These are phyloP conservation scores for Backusella sp. DNA, from an alignment of 192 early-diverging fungal genomes.

Conservation along the genomic window DNA sequence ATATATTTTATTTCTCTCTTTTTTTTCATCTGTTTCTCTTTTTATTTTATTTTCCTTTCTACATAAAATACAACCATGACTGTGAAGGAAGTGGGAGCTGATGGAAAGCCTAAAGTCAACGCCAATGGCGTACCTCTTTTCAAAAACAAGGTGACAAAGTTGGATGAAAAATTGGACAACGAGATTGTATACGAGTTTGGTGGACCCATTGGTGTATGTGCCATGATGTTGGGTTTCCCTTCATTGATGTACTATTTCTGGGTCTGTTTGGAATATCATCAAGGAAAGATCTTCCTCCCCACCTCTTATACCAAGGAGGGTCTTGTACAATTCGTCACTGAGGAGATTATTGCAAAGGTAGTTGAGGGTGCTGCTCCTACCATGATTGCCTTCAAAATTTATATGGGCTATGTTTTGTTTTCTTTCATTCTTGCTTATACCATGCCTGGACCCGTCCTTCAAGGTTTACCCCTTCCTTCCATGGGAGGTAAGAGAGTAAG, in stretches of 20 bases:
- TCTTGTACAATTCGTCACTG: conserved; percentile 37
- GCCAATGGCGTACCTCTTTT: conserved; percentile 31
- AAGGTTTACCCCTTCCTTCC: conserved; percentile 69
- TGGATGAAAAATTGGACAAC: conserved; percentile 57
- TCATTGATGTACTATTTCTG: conserved; percentile 74
- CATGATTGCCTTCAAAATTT: conserved; percentile 51
- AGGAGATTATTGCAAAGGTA: conserved; percentile 47
- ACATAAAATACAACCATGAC: neutral
- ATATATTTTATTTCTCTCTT: neutral
- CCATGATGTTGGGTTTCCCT: conserved; percentile 76
- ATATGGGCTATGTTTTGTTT: conserved; percentile 57
- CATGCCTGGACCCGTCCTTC: conserved; percentile 66
- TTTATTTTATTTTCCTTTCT: neutral
- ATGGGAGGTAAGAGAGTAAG: conserved; percentile 48
- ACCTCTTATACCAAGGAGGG: conserved; percentile 41
- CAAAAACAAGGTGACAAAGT: conserved; percentile 28
- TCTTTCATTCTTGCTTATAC: conserved; percentile 57
- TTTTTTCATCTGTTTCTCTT: neutral
- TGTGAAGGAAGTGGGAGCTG: conserved; percentile 4
- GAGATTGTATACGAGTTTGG: conserved; percentile 73
- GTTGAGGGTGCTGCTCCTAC: conserved; percentile 55
- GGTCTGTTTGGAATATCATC: conserved; percentile 67
- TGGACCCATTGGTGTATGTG: conserved; percentile 62
- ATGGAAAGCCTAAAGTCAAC: neutral
- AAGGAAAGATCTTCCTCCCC: conserved; percentile 49